phyloP scores from a whole-genome alignment of 768 basidiomycete genomes.

The Cystofilobasidium capitatum region DNA sequence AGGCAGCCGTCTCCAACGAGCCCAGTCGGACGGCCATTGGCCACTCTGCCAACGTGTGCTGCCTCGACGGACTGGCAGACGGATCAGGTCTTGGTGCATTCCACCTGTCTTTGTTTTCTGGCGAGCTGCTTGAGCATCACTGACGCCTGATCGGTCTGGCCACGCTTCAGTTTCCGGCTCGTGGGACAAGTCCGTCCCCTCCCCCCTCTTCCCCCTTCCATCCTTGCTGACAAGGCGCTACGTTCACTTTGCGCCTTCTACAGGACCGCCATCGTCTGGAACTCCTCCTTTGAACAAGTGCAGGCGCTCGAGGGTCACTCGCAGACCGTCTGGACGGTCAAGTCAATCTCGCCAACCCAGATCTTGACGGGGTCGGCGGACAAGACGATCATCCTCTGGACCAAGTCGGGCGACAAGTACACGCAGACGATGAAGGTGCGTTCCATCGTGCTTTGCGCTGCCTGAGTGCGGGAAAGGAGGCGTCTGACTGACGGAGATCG shows the following conservation, averaged over 20 bases:
- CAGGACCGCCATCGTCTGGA: slow-evolving; percentile 77
- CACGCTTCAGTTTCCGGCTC: slow-evolving; percentile 68
- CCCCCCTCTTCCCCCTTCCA: neutral
- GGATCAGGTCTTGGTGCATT: slow-evolving; percentile 51
- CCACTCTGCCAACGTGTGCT: slow-evolving; percentile 82
- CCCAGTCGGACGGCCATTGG: slow-evolving; percentile 76
- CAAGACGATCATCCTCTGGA: slow-evolving; percentile 84
- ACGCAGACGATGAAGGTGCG: slow-evolving; percentile 47
- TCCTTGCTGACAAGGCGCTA: neutral
- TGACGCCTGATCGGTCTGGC: neutral
- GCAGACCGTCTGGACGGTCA: slow-evolving; percentile 89
- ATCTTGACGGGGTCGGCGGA: slow-evolving; percentile 70
- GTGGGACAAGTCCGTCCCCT: slow-evolving; percentile 71
- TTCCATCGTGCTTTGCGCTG: too few species aligned
- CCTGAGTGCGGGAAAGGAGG: too few species aligned
- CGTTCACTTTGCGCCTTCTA: neutral
- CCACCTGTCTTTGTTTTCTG: neutral
- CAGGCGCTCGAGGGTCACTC: slow-evolving; percentile 75
- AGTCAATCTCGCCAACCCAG: slow-evolving; percentile 47
- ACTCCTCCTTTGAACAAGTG: slow-evolving; percentile 47
- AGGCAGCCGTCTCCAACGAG: slow-evolving; percentile 54
- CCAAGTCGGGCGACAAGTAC: slow-evolving; percentile 52
- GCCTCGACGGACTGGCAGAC: slow-evolving; percentile 58
- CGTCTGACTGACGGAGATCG: too few species aligned
- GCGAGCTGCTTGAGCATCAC: neutral